Conservation (phyloP, 2,329 filamentous ascomycete species). For the Stachybotrys echinatus region DNA sequence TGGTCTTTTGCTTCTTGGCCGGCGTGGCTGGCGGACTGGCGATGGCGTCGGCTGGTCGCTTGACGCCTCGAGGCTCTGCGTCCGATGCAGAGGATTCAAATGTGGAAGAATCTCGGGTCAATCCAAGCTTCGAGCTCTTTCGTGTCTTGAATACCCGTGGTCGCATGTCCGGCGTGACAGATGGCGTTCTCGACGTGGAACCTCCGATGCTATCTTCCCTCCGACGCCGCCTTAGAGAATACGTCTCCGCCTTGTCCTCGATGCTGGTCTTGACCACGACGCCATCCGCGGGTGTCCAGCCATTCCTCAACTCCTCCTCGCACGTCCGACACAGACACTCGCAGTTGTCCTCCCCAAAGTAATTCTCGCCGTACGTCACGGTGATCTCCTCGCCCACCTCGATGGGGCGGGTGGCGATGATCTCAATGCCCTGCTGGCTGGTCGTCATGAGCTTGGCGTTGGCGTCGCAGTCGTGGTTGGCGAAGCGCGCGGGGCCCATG, state of each 20-base stretch:
- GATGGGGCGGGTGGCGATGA: conserved; percentile 79
- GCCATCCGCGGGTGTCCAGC: conserved; percentile 63
- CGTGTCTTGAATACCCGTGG: conserved; percentile 40
- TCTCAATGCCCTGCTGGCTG: conserved; percentile 82
- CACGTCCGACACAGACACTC: conserved; percentile 91
- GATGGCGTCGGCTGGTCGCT: conserved; percentile 37
- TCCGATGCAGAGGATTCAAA: conserved; percentile 20
- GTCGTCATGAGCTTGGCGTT: conserved; percentile 85
- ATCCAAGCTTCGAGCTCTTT: conserved; percentile 25
- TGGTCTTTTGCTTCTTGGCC: conserved; percentile 40
- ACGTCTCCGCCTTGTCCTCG: conserved; percentile 45
- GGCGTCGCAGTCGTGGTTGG: conserved; percentile 93
- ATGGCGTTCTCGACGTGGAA: conserved; percentile 48
- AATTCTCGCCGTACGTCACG: conserved; percentile 90
- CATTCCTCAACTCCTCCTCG: conserved; percentile 69
- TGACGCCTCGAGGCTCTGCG: conserved; percentile 22
- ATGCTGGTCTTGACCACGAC: conserved; percentile 45
- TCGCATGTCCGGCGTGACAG: conserved; percentile 50
- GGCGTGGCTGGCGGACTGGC: conserved; percentile 52
- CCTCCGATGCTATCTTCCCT: conserved; percentile 44
- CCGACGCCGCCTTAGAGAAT: conserved; percentile 50
- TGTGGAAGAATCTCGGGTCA: conserved; percentile 25
- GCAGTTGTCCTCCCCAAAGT: conserved; percentile 92
- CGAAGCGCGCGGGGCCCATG: conserved; percentile 90
- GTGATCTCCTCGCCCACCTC: conserved; percentile 90